Conservation (phyloP, 176 grass and related monocot species). For the Oryza rufipogon region DNA sequence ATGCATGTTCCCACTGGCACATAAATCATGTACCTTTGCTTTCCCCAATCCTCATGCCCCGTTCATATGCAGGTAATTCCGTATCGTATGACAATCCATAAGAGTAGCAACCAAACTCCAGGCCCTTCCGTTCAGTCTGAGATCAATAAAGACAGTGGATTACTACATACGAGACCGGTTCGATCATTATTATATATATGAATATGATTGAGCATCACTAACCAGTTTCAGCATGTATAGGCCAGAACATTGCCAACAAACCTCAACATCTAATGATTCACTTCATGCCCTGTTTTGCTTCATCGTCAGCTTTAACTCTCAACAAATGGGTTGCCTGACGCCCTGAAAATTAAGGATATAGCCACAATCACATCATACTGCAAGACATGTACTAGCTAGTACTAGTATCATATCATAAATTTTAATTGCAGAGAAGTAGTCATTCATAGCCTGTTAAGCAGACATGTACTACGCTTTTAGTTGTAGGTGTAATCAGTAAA, state of each 20-base stretch:
- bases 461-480: constrained; percentile 57
- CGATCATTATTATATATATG: not conserved
- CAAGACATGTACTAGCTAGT: not conserved
- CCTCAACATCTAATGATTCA: constrained; percentile 45
- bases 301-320: constrained; percentile 96
- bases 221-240: constrained; percentile 73
- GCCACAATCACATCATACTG: not conserved
- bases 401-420: not conserved
- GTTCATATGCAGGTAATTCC: constrained; percentile 86
- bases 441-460: not conserved
- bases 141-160: not conserved
- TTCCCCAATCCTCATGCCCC: constrained; percentile 62
- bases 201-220: constrained; percentile 1
- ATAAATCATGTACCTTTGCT: constrained; percentile 48
- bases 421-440: not conserved
- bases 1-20: too few species aligned
- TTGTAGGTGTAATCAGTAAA: constrained; percentile 68
- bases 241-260: too few species aligned
- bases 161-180: not conserved
- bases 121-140: constrained; percentile 84
- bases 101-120: constrained; percentile 93
- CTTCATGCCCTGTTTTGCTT: constrained; percentile 69
- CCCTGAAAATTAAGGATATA: constrained; percentile 56
- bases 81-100: constrained; percentile 81
- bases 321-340: constrained; percentile 69